A percentile compares a stretch with the other conserved stretches of the same genome.
phyloP scores from a whole-genome alignment of 306 rosid species.

The Quercus aquifolioides region DNA sequence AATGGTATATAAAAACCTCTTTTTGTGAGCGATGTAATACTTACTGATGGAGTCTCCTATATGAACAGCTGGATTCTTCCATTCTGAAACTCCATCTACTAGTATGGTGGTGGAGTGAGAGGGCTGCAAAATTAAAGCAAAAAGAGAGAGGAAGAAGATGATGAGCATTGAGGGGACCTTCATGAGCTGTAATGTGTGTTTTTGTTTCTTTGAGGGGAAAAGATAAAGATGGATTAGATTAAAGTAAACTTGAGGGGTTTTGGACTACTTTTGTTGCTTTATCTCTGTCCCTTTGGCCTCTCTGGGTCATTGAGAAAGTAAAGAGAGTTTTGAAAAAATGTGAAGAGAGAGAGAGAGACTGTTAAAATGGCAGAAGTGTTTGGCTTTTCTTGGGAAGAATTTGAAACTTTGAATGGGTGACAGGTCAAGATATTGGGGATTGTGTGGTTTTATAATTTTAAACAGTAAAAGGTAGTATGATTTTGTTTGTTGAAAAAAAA shows the following conservation, averaged over 20 bases:
- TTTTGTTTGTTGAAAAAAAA: constrained; percentile 41
- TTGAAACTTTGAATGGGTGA: constrained; percentile 53
- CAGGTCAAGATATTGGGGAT: constrained; percentile 51
- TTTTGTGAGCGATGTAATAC: constrained; percentile 8
- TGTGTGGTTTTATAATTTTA: constrained; percentile 38
- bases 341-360: constrained; percentile 38
- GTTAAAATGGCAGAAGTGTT: constrained; percentile 59
- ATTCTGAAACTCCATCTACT: constrained; percentile 77
- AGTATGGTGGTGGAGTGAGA: constrained; percentile 54
- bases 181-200: constrained; percentile 27
- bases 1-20: not conserved
- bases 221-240: constrained; percentile 14
- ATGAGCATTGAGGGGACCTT: constrained; percentile 40
- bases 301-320: constrained; percentile 29
- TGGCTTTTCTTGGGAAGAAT: constrained; percentile 47
- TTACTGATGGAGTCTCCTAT: constrained; percentile 84
- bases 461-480: constrained; percentile 52
- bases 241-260: constrained; percentile 15
- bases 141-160: constrained; percentile 38
- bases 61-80: constrained; percentile 74
- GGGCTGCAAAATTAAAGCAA: constrained; percentile 37
- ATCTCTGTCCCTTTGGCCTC: constrained; percentile 3
- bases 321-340: constrained; percentile 50
- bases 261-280: constrained; percentile 16
- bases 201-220: constrained; percentile 11